Conservation (phyloP, 768 basidiomycete species). For the Leccinum boreale region DNA sequence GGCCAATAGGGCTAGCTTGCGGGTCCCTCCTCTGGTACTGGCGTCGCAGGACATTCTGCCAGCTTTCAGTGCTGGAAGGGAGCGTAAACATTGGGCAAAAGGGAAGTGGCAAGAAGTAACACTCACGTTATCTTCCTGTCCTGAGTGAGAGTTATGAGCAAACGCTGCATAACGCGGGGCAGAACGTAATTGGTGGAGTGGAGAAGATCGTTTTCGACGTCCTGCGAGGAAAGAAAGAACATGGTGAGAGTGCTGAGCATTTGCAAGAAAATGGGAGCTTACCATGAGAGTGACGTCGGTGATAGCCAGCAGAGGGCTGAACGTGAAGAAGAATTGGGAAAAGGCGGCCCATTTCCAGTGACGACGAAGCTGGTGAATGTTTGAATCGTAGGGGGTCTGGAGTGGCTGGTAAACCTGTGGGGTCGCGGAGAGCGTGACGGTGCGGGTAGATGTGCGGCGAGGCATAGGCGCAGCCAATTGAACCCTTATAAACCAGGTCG, state of each 20-base stretch:
- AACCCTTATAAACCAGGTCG: conserved; percentile 36
- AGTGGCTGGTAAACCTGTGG: conserved; percentile 27
- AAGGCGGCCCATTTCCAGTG: conserved; percentile 95
- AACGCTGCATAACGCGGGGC: conserved; percentile 69
- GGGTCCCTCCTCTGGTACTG: conserved; percentile 77
- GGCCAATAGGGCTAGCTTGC: conserved; percentile 66
- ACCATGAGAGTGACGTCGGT: conserved; percentile 68
- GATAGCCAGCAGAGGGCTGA: conserved; percentile 68
- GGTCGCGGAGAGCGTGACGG: conserved; percentile 31
- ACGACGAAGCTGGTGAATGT: conserved; percentile 57
- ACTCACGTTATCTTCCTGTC: conserved; percentile 78
- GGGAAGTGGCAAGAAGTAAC: conserved; percentile 18
- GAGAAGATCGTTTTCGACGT: conserved; percentile 75
- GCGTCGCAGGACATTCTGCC: conserved; percentile 74
- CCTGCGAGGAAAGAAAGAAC: conserved; percentile 40
- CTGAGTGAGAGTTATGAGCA: conserved; percentile 72
- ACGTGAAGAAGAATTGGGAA: conserved; percentile 86
- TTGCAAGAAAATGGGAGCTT: conserved; percentile 22
- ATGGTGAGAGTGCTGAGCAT: conserved; percentile 1
- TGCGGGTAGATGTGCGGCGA: conserved; percentile 49
- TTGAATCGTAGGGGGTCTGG: conserved; percentile 31
- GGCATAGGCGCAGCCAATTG: conserved; percentile 48
- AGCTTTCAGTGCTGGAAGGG: conserved; percentile 59
- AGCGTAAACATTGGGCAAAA: conserved; percentile 14
- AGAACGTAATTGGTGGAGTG: conserved; percentile 56